Evolutionary conservation across 495 filamentous ascomycete species (phyloP).

Genomic region (Aspergillus leporis): DNA sequence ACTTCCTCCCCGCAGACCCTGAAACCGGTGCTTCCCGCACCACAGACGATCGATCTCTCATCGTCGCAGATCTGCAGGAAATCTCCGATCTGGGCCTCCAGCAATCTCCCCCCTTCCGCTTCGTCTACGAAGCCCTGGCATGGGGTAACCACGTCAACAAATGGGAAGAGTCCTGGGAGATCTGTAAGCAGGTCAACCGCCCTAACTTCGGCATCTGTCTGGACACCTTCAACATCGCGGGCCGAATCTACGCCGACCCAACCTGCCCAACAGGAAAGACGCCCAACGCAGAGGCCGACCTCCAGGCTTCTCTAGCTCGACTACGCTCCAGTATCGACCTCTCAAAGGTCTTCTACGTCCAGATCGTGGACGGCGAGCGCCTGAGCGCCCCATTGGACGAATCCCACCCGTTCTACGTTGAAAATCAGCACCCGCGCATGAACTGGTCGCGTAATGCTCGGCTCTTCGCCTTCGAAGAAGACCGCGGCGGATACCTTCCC

Average conservation of each 20-base stretch:
- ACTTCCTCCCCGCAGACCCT: constrained; percentile 60
- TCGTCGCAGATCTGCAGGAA: constrained; percentile 63
- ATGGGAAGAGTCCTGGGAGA: constrained; percentile 72
- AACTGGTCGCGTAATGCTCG: constrained; percentile 79
- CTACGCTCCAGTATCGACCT: constrained; percentile 60
- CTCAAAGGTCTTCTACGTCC: constrained; percentile 75
- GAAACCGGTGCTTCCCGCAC: constrained; percentile 34
- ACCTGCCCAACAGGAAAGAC: constrained; percentile 52
- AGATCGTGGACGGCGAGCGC: constrained; percentile 75
- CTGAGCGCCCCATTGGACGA: constrained; percentile 58
- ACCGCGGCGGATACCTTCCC: constrained; percentile 72
- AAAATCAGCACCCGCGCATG: constrained; percentile 68
- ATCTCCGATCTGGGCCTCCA: constrained; percentile 64
- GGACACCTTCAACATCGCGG: constrained; percentile 81
- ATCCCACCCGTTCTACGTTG: constrained; percentile 63
- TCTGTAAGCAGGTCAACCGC: constrained; percentile 64
- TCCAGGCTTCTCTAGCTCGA: constrained; percentile 56
- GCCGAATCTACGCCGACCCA: constrained; percentile 72
- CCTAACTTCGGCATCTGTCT: constrained; percentile 78
- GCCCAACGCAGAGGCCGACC: constrained; percentile 56
- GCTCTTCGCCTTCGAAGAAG: constrained; percentile 72
- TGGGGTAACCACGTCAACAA: constrained; percentile 73
- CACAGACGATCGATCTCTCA: constrained; percentile 55
- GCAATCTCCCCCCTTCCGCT: constrained; percentile 58
- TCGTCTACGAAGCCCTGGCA: constrained; percentile 75